A percentile compares a stretch with the other conserved stretches of the same genome.
Conservation (phyloP, 176 grass and related monocot species). For the Poa annua region DNA sequence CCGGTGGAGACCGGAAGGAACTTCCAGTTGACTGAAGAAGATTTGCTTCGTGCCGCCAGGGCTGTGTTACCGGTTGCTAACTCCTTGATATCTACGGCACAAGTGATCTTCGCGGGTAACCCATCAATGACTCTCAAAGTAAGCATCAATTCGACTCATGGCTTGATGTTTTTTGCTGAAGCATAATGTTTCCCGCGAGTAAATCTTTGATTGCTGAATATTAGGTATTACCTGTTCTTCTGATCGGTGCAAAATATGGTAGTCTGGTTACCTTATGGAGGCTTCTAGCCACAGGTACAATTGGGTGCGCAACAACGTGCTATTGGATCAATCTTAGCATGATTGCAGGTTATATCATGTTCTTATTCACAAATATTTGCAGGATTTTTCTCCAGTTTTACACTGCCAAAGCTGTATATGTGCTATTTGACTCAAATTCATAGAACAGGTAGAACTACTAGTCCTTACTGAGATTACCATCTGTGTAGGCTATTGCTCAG, state of each 20-base stretch:
- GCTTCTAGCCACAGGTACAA: constrained; percentile 71
- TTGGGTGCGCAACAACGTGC: background rate
- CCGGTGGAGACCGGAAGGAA: constrained; percentile 39
- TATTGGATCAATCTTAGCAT: background rate
- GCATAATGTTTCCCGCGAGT: background rate
- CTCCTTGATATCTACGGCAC: constrained; percentile 55
- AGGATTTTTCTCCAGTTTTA: constrained; percentile 93
- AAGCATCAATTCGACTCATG: constrained; percentile 36
- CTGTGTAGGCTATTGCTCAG: background rate
- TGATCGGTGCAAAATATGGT: constrained; percentile 74
- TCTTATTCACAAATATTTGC: constrained; percentile 40
- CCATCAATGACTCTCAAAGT: constrained; percentile 87
- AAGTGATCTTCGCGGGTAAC: constrained; percentile 88
- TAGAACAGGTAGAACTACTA: constrained; percentile 51
- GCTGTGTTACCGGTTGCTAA: constrained; percentile 70
- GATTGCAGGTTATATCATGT: constrained; percentile 6
- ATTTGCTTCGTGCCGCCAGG: constrained; percentile 56
- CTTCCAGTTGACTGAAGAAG: constrained; percentile 76
- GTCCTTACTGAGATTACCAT: constrained; percentile 5
- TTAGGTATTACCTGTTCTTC: constrained; percentile 71
- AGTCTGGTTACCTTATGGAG: constrained; percentile 59
- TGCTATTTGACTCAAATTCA: constrained; percentile 81
- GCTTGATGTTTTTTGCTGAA: background rate
- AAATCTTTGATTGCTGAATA: constrained; percentile 21
- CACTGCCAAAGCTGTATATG: constrained; percentile 72